Evolutionary conservation across 1,139 yeast genomes (phyloP), one percentile per base, ranked within the genome.

Genomic region (Entelexis paramagnoliae): DNA sequence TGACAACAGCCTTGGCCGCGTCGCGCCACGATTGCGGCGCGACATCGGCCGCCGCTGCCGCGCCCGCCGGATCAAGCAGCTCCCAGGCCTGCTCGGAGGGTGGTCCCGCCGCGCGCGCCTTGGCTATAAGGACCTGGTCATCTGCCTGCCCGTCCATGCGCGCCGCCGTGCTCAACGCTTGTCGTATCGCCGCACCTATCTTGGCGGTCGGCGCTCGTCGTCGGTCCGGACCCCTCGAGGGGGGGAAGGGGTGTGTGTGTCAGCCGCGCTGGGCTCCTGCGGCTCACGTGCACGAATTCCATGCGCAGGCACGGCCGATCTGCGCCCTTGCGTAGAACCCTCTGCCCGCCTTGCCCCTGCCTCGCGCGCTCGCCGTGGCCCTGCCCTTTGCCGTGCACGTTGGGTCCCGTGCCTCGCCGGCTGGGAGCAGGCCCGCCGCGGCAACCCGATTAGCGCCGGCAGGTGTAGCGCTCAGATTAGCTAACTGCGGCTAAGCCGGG

Each of bases 1-100:
- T 50, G 42, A 66, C 62, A 41, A 67, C 60, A 42, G 65, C 63
- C 52, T 59, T 63, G 11, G 65, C 68, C 19, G 67, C 66, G 11
- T 58, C 56, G 28, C 53, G 53, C 62, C 62, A 59, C 33, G 54
- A 42, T 35, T 20, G 51, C 38, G 40, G 42, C 28, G 38, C 14
- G 32, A 26, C n/a, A n/a, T n/a, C n/a, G 28, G 45, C 10, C 26
- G n/a, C 5, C 26, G 39, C 16, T 11, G 39, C 24, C 20, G 20
- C 4, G 35, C 19, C n/a, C n/a, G 17, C 10, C 19, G 43, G 24
- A 30, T 42, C 26, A 8, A 30, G 36, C 17, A 2, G 36, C 24
- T 29, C 34, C 36, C 36, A 20, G 11, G 29, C 35, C n/a, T 17
- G 22, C 26, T 28, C 34, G 10, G 52, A 26, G 2, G 47, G 51